Evolutionary conservation across 345 rosid genomes (phyloP).

Genomic region (Combretum micranthum): DNA sequence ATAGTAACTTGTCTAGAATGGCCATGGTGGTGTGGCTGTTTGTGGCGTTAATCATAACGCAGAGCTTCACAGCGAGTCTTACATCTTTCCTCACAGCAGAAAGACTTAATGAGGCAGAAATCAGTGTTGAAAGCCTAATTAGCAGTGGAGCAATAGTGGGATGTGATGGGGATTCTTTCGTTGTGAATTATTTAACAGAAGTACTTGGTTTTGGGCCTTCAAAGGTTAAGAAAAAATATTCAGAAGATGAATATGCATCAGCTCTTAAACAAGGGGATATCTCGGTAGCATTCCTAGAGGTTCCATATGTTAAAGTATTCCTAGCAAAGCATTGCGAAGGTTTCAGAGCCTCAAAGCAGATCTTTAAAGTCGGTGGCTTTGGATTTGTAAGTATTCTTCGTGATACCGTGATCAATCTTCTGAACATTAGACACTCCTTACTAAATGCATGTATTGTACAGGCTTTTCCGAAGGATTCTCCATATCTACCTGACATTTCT

Average conservation of each 20-base stretch:
- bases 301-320: constrained; percentile 19
- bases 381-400: constrained; percentile 19
- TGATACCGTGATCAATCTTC: neutral
- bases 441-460: neutral
- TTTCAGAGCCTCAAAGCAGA: constrained; percentile 12
- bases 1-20: constrained; percentile 18
- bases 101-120: neutral
- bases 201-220: constrained; percentile 8
- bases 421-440: neutral
- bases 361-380: constrained; percentile 14
- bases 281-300: constrained; percentile 16
- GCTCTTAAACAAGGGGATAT: constrained; percentile 13
- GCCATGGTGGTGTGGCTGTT: constrained; percentile 18
- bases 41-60: constrained; percentile 18
- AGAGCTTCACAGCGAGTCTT: constrained; percentile 19
- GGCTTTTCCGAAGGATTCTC: constrained; percentile 15
- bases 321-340: constrained; percentile 19
- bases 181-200: constrained; percentile 12
- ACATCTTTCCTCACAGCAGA: constrained; percentile 14
- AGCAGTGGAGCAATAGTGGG: constrained; percentile 16
- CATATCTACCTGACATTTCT: constrained; percentile 19
- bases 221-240: constrained; percentile 3
- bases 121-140: constrained; percentile 1
- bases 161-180: constrained; percentile 25
- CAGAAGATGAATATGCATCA: constrained; percentile 6